A percentile compares a stretch with the other conserved stretches of the same genome.
Conservation (phyloP, 805 yeast species). For the Starmerella potacharoeniae region DNA sequence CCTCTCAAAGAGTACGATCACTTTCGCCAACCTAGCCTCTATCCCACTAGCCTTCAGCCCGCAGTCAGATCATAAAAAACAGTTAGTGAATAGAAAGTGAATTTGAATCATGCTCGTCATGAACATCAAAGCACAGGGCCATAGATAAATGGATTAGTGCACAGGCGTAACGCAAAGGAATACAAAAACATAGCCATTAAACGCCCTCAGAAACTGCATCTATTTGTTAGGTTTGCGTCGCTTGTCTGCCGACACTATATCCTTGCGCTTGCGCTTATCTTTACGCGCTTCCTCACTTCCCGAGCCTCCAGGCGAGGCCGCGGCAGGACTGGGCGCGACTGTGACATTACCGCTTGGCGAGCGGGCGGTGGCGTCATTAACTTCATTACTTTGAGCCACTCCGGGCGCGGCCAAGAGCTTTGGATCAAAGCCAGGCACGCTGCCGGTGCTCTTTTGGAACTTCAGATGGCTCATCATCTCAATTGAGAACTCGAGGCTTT, state of each 20-base stretch:
- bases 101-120: no score
- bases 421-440: constrained; percentile 68
- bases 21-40: no score
- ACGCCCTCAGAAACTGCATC: background rate
- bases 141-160: no score
- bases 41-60: no score
- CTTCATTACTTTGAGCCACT: background rate
- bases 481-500: constrained; percentile 9
- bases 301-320: constrained; percentile 1
- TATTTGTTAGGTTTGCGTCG: constrained; percentile 4
- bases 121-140: no score
- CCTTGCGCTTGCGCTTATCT: constrained; percentile 18
- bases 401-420: constrained; percentile 43
- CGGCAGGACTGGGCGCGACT: background rate
- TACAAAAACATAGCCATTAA: no score
- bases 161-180: no score
- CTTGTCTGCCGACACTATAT: constrained; percentile 9
- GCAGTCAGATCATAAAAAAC: no score
- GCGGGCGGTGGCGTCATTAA: background rate
- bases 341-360: constrained; percentile 1
- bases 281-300: constrained; percentile 3
- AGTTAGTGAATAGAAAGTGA: no score
- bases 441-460: constrained; percentile 57
- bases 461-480: constrained; percentile 43
- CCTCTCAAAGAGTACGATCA: no score